These are phyloP conservation scores for Neurospora intermedia DNA, from an alignment of 495 filamentous ascomycete species.

Conservation along the genomic window DNA sequence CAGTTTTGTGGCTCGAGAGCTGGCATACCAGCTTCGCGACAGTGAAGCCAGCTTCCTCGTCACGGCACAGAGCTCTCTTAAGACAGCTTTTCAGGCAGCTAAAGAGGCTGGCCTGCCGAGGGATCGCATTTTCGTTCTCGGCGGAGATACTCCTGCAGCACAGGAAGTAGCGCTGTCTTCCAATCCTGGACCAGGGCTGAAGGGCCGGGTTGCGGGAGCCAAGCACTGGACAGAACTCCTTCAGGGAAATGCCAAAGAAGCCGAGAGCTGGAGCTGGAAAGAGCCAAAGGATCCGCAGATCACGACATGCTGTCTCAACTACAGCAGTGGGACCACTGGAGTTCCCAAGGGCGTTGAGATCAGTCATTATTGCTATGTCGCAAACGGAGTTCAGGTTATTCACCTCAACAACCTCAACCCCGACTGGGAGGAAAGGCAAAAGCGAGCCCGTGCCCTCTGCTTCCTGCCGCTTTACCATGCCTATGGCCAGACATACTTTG, in stretches of 20 bases:
- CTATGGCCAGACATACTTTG: slow-evolving; percentile 41
- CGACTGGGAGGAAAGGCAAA: slow-evolving; percentile 24
- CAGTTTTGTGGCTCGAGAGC: slow-evolving; percentile 55
- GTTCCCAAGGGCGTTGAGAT: slow-evolving; percentile 78
- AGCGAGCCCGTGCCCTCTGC: slow-evolving; percentile 23
- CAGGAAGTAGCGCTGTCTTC: slow-evolving; percentile 29
- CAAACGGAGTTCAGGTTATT: slow-evolving; percentile 50
- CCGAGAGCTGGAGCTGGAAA: slow-evolving; percentile 33
- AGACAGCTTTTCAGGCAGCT: slow-evolving; percentile 57
- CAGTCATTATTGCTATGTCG: slow-evolving; percentile 59
- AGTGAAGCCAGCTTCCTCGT: slow-evolving; percentile 55
- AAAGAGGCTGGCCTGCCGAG: slow-evolving; percentile 49
- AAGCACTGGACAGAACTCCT: slow-evolving; percentile 35
- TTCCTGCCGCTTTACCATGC: slow-evolving; percentile 73
- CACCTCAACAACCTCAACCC: slow-evolving; percentile 36
- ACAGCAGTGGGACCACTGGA: slow-evolving; percentile 70
- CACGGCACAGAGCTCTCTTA: slow-evolving; percentile 44
- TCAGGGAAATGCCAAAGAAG: slow-evolving; percentile 27
- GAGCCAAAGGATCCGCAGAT: slow-evolving; percentile 24
- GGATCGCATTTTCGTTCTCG: slow-evolving; percentile 39
- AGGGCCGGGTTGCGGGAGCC: slow-evolving; percentile 25
- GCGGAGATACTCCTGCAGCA: slow-evolving; percentile 15
- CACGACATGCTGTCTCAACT: slow-evolving; percentile 49
- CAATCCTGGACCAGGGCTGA: slow-evolving; percentile 25
- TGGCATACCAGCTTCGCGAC: slow-evolving; percentile 66